phyloP scores from a whole-genome alignment of 78 protist genomes.

The Diacronema lutheri region DNA sequence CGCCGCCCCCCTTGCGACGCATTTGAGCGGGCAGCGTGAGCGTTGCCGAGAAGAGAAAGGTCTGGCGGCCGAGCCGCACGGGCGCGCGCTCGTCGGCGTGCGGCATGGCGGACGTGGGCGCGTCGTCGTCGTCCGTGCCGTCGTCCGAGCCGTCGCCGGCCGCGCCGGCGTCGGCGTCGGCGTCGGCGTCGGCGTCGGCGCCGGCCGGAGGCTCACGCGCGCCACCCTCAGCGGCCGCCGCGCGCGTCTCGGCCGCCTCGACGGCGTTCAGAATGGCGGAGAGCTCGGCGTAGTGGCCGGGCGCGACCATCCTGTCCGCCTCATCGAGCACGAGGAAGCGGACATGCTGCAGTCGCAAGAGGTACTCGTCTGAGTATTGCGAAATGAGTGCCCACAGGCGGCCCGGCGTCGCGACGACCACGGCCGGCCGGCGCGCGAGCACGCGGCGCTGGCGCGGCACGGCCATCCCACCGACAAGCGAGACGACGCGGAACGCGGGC shows the following conservation, averaged over 20 bases:
- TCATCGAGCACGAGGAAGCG: slow-evolving; percentile 33
- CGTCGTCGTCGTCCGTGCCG: neutral
- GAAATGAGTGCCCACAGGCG: slow-evolving; percentile 12
- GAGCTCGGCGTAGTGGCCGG: slow-evolving; percentile 2
- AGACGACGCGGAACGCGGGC: neutral
- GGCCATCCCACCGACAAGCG: slow-evolving; percentile 8
- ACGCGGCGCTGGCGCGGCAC: slow-evolving; percentile 11
- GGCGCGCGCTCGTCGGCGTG: neutral
- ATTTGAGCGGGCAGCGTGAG: slow-evolving; percentile 9
- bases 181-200: no score
- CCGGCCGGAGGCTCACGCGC: no score
- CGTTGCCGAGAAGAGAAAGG: slow-evolving; percentile 34
- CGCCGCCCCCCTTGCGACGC: neutral
- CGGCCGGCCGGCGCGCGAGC: neutral
- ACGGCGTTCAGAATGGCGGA: neutral
- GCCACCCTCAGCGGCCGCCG: no score
- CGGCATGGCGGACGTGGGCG: neutral
- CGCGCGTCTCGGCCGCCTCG: neutral
- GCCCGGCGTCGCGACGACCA: slow-evolving; percentile 35
- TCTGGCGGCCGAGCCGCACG: slow-evolving; percentile 3
- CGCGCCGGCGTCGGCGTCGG: neutral
- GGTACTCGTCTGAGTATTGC: neutral
- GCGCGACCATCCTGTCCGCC: slow-evolving; percentile 24
- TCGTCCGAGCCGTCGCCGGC: neutral
- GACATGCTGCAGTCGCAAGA: neutral